Conservation (phyloP, 2,329 filamentous ascomycete species). For the Aureobasidium lini region DNA sequence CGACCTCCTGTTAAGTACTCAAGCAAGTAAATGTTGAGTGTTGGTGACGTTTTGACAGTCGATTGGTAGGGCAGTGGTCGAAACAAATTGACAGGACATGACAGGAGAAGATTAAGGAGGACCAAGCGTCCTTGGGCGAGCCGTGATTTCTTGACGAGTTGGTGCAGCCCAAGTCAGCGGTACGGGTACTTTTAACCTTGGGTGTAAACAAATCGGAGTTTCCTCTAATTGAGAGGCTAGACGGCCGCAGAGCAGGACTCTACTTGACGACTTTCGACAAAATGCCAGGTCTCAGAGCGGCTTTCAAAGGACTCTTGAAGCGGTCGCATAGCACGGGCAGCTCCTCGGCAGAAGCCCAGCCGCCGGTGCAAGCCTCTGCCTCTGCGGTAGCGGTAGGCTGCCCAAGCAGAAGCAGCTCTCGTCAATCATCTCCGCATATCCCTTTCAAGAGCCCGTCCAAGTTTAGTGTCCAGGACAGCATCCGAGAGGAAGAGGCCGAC, state of each 20-base stretch:
- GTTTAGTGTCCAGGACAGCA: slow-evolving; percentile 10
- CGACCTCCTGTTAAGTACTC: no score
- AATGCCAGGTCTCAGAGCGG: slow-evolving; percentile 4
- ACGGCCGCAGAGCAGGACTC: no score
- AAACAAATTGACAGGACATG: not conserved
- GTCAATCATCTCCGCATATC: not conserved
- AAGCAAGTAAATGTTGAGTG: not conserved
- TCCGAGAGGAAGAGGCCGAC: slow-evolving; percentile 1
- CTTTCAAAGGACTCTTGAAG: not conserved
- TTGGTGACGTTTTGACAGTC: not conserved
- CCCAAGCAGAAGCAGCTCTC: not conserved
- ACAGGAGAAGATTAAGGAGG: slow-evolving; percentile 12
- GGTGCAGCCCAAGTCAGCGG: not conserved
- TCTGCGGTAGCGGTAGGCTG: not conserved
- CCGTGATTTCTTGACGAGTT: slow-evolving; percentile 1
- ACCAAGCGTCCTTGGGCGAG: not conserved
- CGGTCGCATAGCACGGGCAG: slow-evolving; percentile 5
- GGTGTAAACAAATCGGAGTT: not conserved
- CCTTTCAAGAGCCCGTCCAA: slow-evolving; percentile 7
- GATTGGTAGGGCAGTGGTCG: not conserved
- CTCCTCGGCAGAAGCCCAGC: slow-evolving; percentile 10
- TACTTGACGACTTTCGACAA: not conserved
- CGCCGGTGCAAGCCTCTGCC: not conserved
- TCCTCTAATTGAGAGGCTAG: no score
- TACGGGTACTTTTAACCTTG: not conserved